Evolutionary conservation across 768 basidiomycete genomes (phyloP).

Genomic region (Pulveroboletus sp.): DNA sequence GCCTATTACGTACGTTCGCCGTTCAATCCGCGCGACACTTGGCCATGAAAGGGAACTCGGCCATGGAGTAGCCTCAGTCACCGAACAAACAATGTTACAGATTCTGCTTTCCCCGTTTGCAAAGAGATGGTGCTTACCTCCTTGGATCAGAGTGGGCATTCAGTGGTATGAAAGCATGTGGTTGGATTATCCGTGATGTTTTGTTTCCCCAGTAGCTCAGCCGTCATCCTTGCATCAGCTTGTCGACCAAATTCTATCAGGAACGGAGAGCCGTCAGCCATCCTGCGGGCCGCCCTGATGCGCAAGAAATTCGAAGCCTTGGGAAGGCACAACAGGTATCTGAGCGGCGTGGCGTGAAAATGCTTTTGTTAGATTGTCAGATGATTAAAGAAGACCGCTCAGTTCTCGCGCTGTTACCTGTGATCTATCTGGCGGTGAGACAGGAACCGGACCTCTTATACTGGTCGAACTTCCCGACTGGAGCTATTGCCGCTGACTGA

Average conservation of each 20-base stretch:
- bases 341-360: background rate
- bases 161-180: background rate
- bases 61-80: background rate
- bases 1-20: slow-evolving; percentile 15
- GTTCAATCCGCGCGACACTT: background rate
- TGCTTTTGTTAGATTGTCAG: background rate
- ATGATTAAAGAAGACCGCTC: too few relatives aligned
- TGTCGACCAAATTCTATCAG: background rate
- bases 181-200: too few relatives aligned
- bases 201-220: too few relatives aligned
- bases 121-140: background rate
- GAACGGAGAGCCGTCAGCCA: slow-evolving; percentile 2
- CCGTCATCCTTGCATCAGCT: background rate
- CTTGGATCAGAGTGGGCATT: background rate
- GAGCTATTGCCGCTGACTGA: too few relatives aligned
- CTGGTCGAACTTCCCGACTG: too few relatives aligned
- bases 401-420: too few relatives aligned
- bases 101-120: background rate
- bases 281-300: too few relatives aligned
- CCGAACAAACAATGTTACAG: background rate
- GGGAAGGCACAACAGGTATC: too few relatives aligned
- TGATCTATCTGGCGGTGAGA: too few relatives aligned
- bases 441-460: too few relatives aligned
- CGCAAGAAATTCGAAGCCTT: background rate
- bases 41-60: background rate